Conservation (phyloP, 768 basidiomycete species). For the Mycena sanguinolenta region DNA sequence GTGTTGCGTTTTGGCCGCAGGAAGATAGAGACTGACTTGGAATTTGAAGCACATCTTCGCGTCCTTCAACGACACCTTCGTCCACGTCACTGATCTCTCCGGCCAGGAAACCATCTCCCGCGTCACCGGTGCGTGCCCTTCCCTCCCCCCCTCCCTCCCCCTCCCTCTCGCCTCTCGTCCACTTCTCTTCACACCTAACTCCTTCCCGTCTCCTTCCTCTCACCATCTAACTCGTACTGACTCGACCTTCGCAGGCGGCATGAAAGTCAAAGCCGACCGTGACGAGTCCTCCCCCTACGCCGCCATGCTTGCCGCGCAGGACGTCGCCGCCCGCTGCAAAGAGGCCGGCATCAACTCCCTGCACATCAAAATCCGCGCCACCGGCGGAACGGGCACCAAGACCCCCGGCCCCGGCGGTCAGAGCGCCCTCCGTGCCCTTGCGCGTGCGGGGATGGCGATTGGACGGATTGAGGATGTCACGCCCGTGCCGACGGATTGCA, state of each 20-base stretch:
- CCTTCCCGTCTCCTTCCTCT: too few species aligned
- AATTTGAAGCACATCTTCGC: conserved; percentile 85
- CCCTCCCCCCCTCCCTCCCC: too few species aligned
- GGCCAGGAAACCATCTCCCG: conserved; percentile 99
- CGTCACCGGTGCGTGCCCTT: conserved; percentile 71
- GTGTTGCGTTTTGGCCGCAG: too few species aligned
- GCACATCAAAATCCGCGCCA: conserved; percentile 99
- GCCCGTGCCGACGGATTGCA: conserved; percentile 96
- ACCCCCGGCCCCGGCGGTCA: conserved; percentile 99
- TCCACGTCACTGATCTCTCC: conserved; percentile 98
- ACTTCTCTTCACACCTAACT: too few species aligned
- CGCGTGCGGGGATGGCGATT: conserved; percentile 98
- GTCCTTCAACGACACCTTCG: conserved; percentile 99
- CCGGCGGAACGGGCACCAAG: conserved; percentile 98
- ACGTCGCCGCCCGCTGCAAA: conserved; percentile 95
- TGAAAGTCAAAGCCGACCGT: conserved; percentile 99
- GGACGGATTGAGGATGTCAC: conserved; percentile 99
- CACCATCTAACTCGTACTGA: too few species aligned
- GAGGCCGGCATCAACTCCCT: conserved; percentile 99
- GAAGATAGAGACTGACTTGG: not conserved
- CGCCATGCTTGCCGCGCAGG: conserved; percentile 98
- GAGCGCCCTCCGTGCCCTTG: conserved; percentile 96
- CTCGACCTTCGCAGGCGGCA: too few species aligned
- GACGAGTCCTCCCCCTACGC: conserved; percentile 99
- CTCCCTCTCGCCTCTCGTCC: too few species aligned